Evolutionary conservation across 305 asterid species (phyloP).

Genomic region (Ilex paraguariensis): DNA sequence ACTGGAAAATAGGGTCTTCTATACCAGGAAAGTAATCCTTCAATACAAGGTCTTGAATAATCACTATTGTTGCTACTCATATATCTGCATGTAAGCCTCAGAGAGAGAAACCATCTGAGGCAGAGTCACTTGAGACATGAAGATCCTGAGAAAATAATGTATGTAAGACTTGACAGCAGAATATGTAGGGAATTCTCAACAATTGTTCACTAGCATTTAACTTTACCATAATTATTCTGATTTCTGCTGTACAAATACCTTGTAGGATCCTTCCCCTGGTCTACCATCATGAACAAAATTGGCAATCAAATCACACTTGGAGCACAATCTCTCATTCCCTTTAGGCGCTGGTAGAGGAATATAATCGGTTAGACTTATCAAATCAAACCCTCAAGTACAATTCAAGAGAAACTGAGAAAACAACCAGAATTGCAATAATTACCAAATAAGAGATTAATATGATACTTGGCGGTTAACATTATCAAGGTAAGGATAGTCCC

Average conservation of each 20-base stretch:
- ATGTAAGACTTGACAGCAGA: too few species aligned
- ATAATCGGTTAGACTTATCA: constrained; percentile 30
- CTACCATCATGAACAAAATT: constrained; percentile 92
- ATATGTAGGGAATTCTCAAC: too few species aligned
- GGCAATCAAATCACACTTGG: constrained; percentile 84
- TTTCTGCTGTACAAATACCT: constrained; percentile 93
- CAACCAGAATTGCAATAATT: not conserved
- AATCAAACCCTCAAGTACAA: not conserved
- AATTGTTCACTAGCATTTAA: too few species aligned
- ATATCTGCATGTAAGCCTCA: constrained; percentile 89
- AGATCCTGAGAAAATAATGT: constrained; percentile 52
- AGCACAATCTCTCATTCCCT: constrained; percentile 53
- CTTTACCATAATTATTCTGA: constrained; percentile 86
- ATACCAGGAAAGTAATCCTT: too few species aligned
- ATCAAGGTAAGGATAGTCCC: constrained; percentile 96
- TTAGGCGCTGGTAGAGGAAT: constrained; percentile 78
- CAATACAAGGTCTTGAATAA: too few species aligned
- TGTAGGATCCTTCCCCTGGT: constrained; percentile 96
- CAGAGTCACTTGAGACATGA: constrained; percentile 75
- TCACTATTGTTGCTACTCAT: constrained; percentile 64
- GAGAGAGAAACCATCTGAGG: constrained; percentile 96
- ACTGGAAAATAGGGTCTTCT: too few species aligned
- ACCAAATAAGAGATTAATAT: constrained; percentile 5
- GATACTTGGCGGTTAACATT: constrained; percentile 98
- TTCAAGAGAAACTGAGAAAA: not conserved